phyloP scores from a whole-genome alignment of 257 asterid species.

The Perilla frutescens region DNA sequence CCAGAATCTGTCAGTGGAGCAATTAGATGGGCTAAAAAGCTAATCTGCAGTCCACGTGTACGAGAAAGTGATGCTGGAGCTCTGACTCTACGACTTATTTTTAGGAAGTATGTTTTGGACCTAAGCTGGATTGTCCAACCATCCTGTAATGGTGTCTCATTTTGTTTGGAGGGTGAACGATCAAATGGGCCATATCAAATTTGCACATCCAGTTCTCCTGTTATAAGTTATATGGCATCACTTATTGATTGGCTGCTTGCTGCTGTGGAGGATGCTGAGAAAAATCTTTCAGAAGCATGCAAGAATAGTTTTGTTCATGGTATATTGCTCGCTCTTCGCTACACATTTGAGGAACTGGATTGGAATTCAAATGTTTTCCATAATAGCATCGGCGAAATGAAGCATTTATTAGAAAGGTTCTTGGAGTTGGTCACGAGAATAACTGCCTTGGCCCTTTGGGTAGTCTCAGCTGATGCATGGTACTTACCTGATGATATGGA shows the following conservation, averaged over 20 bases:
- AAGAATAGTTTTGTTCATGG: constrained; percentile 94
- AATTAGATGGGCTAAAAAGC: constrained; percentile 86
- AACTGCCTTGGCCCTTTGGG: constrained; percentile 94
- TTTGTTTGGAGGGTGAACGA: constrained; percentile 40
- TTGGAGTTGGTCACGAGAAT: constrained; percentile 84
- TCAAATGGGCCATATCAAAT: constrained; percentile 42
- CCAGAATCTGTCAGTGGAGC: constrained; percentile 62
- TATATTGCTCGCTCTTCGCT: constrained; percentile 84
- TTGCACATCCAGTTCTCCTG: constrained; percentile 51
- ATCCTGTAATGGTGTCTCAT: constrained; percentile 56
- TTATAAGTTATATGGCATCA: constrained; percentile 66
- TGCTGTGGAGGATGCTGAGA: constrained; percentile 87
- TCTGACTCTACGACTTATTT: constrained; percentile 80
- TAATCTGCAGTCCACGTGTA: constrained; percentile 94
- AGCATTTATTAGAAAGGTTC: constrained; percentile 66
- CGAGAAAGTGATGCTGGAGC: constrained; percentile 99
- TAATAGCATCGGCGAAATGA: constrained; percentile 56
- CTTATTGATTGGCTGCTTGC: constrained; percentile 83
- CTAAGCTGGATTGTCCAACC: constrained; percentile 72
- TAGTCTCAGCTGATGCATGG: constrained; percentile 93
- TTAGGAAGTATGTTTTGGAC: constrained; percentile 86
- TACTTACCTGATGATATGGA: constrained; percentile 84
- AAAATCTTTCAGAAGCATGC: constrained; percentile 86
- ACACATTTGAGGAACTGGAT: constrained; percentile 93
- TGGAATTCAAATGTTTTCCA: constrained; percentile 65